Evolutionary conservation across 768 basidiomycete genomes (phyloP).

Genomic region (Brasilioporus rufonigricans): DNA sequence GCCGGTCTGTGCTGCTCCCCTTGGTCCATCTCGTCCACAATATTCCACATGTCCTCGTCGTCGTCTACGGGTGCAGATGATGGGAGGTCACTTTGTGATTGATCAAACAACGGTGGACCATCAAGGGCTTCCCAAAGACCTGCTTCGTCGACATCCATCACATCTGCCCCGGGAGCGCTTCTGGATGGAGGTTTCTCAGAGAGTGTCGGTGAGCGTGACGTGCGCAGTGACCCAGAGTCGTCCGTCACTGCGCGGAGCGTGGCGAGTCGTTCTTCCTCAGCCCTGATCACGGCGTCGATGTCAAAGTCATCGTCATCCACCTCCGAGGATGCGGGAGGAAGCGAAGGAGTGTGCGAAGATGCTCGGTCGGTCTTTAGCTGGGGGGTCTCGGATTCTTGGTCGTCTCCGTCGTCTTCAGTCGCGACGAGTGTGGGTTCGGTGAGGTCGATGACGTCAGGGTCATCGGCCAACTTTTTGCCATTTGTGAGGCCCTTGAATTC

Average conservation of each 20-base stretch:
- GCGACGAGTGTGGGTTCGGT: constrained; percentile 27
- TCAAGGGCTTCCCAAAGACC: constrained; percentile 35
- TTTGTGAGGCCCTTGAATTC: constrained; percentile 51
- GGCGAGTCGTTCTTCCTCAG: constrained; percentile 39
- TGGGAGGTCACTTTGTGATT: constrained; percentile 1
- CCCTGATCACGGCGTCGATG: constrained; percentile 48
- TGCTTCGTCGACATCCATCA: constrained; percentile 39
- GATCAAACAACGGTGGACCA: constrained; percentile 3
- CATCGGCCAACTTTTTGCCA: constrained; percentile 25
- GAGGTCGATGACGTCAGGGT: constrained; percentile 30
- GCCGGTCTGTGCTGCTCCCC: constrained; percentile 5
- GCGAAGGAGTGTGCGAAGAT: constrained; percentile 39
- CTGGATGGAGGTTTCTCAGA: constrained; percentile 6
- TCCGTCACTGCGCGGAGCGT: constrained; percentile 18
- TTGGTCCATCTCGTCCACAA: constrained; percentile 55
- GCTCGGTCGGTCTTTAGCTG: constrained; percentile 23
- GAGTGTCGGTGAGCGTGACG: constrained; percentile 1
- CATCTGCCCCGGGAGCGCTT: constrained; percentile 4
- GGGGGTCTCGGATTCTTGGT: constrained; percentile 8
- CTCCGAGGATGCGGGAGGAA: constrained; percentile 41
- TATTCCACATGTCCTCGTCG: constrained; percentile 74
- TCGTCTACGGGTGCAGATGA: constrained; percentile 28
- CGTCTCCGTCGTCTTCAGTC: constrained; percentile 22
- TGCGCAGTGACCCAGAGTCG: not conserved
- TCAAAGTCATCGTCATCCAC: constrained; percentile 48